Conservation (phyloP, 2,329 filamentous ascomycete genomes). For the Calonectria naviculata region DNA sequence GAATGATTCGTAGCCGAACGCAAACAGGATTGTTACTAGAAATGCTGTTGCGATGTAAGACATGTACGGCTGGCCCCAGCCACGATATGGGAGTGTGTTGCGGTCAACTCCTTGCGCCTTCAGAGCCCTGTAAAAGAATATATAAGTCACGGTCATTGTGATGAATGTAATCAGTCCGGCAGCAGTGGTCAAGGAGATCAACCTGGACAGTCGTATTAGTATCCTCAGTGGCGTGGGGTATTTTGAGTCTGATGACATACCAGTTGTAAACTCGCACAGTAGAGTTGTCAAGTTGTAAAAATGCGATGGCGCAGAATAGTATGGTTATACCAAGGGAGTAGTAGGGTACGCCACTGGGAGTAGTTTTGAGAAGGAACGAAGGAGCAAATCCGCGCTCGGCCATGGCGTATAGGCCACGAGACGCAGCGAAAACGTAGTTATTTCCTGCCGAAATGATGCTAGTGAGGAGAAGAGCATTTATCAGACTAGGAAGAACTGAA, state of each 20-base stretch:
- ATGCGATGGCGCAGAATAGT: conserved; percentile 54
- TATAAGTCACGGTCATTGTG: conserved; percentile 64
- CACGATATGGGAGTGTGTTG: conserved; percentile 60
- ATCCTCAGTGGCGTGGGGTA: too few relatives aligned
- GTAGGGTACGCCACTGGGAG: conserved; percentile 63
- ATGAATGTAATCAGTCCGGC: conserved; percentile 60
- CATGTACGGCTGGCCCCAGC: conserved; percentile 36
- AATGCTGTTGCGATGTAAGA: not conserved
- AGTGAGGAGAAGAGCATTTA: conserved; percentile 60
- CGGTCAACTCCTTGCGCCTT: conserved; percentile 56
- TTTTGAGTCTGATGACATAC: too few relatives aligned
- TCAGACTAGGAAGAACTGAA: conserved; percentile 61
- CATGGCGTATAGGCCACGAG: not conserved
- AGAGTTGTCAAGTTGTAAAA: conserved; percentile 53
- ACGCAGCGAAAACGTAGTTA: conserved; percentile 49
- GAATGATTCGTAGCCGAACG: conserved; percentile 60
- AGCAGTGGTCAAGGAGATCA: conserved; percentile 56
- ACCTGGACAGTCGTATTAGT: conserved; percentile 58
- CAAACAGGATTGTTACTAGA: not conserved
- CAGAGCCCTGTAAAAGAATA: conserved; percentile 65
- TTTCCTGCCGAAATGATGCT: conserved; percentile 53
- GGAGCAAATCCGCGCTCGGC: conserved; percentile 33
- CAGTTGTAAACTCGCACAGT: too few relatives aligned
- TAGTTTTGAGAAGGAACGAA: conserved; percentile 60
- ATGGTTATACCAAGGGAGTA: conserved; percentile 58